Base-by-base conservation (phyloP, 768 basidiomycete genomes). In the Termitomyces sp. region DNA sequence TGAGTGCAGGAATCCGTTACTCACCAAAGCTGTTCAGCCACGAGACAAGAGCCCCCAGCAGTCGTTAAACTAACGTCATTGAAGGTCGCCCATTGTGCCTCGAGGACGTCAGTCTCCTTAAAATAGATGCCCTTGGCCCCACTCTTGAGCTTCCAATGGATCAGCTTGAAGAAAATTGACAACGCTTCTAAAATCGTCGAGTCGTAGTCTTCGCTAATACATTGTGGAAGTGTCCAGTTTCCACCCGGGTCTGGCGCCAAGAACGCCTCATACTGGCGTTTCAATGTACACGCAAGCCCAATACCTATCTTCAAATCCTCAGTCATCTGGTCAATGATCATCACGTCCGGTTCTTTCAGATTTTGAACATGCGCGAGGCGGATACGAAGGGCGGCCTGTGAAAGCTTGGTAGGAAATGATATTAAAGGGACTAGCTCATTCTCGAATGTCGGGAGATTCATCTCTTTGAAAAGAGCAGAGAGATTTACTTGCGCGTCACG, bases 71-170 rank as follows among this genome's bases (percentile, higher is more conserved):
- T 94, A 52, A 96, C 93, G 69, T 92, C 91, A 62, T 91, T 91
- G 72, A 98, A 87, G 22, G 96, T 95, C 20, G 91, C 88, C 91
- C 95, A 96, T 66, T 98, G 95, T 6, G 89, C 87, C 69, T 99
- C 96, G 37, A 99, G 80, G n/a, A 98, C 86, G 69, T 98, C 96
- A 0, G 95, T 97, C 77, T 99, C 97, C 68, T 95, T 94, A 79
- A 98, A 95, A 72, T 96, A 91, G 48, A 95, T 93, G 20, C 89
- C 91, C 70, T 93, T 94, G 58, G 87, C 82, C 20, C 90, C 93
- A 62, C 91, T 90, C 78, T 96, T 96, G 52, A 99, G 80, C 71
- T 98, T 96, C 91, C 90, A 94, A 63, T 96, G 93, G 22, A 98
- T 87, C 36, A 99, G 79, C 67, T 84, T 89, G 81, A 99, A 99